Base-by-base conservation (phyloP, 495 filamentous ascomycete genomes). In the Bathelium albidoporum region DNA sequence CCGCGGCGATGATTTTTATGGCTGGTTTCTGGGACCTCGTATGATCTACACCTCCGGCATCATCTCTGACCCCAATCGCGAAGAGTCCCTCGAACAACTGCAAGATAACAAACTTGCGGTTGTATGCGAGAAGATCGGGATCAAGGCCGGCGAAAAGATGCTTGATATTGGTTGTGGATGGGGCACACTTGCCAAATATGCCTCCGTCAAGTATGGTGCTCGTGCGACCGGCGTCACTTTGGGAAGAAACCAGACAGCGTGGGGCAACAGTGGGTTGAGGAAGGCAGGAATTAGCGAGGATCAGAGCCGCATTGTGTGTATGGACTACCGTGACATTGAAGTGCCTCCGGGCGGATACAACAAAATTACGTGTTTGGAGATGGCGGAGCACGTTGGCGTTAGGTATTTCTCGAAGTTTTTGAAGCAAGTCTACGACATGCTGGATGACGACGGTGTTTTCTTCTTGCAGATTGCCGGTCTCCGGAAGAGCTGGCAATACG, bases 21-120 rank as follows among this genome's bases (percentile, higher is more conserved):
- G 80, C 73, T 95, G 88, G 88, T 93, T 93, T 78, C 82, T 95
- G 53, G 90, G 89, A 65, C 89, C 88, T 43, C 89, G 89, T 69
- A 95, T 95, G 89, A 87, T 93, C 74, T 95, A 93, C 75, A 93
- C 90, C 49, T 89, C 86, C 14, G 89, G 89, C 55, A 79, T 95
- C 64, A 89, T 95, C 74, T 84, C 83, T 20, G 88, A 95, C 70
- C 81, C 85, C 71, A 82, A 81, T 75, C 78, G 75, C 29, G 89
- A 92, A 74, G 89, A 95, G 74, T 81, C 83, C 16, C 83, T 95
- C 32, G 89, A 95, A 76, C 78, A 93, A 74, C 81, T 95, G 58
- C 89, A 95, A 77, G 89, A 92, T 77, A 93, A 95, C 82, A 95
- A 95, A 78, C 77, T 93, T 66, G 85, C 83, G 65, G 78, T 89